These are phyloP conservation scores for Metarhizium album DNA, from an alignment of 2,329 filamentous ascomycete genomes.

Conservation along the genomic window DNA sequence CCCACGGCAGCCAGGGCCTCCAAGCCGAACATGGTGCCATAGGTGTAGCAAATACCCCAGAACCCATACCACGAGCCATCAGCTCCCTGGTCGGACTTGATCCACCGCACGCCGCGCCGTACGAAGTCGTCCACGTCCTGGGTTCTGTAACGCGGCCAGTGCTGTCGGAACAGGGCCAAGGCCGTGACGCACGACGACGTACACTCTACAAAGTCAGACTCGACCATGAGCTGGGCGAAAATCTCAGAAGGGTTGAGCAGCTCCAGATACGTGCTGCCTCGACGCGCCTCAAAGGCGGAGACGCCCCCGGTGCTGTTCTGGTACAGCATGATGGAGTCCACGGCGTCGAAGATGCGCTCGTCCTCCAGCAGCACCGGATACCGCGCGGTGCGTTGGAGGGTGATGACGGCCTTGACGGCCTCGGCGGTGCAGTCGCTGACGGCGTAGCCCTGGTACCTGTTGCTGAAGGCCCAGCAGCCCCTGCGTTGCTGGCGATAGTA, in stretches of 20 bases:
- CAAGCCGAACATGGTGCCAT: slow-evolving; percentile 89
- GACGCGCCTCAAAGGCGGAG: not conserved
- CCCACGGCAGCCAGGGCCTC: slow-evolving; percentile 73
- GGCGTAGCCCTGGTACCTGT: too few relatives aligned
- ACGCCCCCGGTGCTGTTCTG: not conserved
- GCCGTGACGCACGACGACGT: slow-evolving; percentile 89
- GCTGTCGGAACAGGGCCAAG: slow-evolving; percentile 66
- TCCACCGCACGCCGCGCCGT: too few relatives aligned
- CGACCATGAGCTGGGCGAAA: not conserved
- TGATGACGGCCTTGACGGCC: too few relatives aligned
- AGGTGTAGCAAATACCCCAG: slow-evolving; percentile 97
- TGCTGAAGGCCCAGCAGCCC: too few relatives aligned
- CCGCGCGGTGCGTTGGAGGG: too few relatives aligned
- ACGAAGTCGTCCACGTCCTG: slow-evolving; percentile 50
- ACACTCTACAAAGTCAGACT: slow-evolving; percentile 7
- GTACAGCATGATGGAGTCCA: not conserved
- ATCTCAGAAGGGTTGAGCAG: not conserved
- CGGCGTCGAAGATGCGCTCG: not conserved
- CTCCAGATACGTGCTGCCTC: not conserved
- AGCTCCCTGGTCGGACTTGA: slow-evolving; percentile 48
- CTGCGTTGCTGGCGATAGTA: too few relatives aligned
- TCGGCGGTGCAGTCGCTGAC: too few relatives aligned
- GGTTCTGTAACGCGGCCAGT: slow-evolving; percentile 70
- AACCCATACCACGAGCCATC: slow-evolving; percentile 96
- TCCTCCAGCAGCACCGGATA: too few relatives aligned